Evolutionary conservation across 2,329 filamentous ascomycete genomes (phyloP), one percentile per base, ranked within the genome.

Genomic region (Exophiala sp.): DNA sequence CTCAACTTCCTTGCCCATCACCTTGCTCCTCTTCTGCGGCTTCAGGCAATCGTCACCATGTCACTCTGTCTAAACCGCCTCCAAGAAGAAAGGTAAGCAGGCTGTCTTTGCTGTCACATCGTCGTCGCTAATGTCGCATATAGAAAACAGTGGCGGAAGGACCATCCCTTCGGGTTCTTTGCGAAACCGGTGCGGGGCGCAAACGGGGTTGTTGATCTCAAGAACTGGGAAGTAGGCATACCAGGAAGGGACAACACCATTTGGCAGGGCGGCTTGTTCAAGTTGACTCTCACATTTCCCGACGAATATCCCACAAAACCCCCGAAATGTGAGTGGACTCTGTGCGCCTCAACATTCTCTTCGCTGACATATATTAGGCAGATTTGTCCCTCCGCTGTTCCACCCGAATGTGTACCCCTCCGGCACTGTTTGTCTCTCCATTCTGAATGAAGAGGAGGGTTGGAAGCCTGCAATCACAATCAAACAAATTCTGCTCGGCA

Each of bases 381-480:
- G 95, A 79, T 98, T 98, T 65, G 81, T 85, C 0, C 93, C 93
- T 10, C 91, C 93, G 18, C 81, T 98, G 34, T 98, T 98, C 74
- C 93, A 98, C 65, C 93, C 93, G 0, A 98, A 98, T 68, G 93
- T 98, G 60, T 98, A 98, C 67, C 93, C 93, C 0, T 97, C 91
- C 0, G 94, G 93, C 60, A 98, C 93, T 41, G 93, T 98, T 55
- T 98, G 93, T 66, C 79, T 98, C 18, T 95, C 88, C 22, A 98
- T 98, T 60, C 73, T 98, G 59, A 98, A 97, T 71, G 94, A 98
- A 68, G 93, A 98, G 63, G 93, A 98, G 68, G 90, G 87, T 5
- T 98, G 94, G 93, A 94, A 95, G 69, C 94, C 93, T 1, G 91
- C 93, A 5, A 98, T 98, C 64, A 98, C 93, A 0, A 88, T 98